Conservation (phyloP, 148 eudicot genomes). For the Diospyros kaki region DNA sequence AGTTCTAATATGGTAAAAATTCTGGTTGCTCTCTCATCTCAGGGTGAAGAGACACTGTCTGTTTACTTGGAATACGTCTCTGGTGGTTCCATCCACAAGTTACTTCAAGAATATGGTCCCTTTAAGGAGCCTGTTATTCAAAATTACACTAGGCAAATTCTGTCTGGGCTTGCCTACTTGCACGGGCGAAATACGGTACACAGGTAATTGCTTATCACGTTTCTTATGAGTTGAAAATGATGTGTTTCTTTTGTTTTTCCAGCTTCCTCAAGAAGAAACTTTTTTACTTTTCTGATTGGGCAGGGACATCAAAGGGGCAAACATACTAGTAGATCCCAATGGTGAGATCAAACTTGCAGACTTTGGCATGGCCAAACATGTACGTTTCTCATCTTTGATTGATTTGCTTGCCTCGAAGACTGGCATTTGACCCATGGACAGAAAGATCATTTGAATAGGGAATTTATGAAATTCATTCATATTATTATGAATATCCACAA, state of each 20-base stretch:
- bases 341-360: constrained; percentile 97
- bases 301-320: constrained; percentile 99
- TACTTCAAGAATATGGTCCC: constrained; percentile 89
- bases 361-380: constrained; percentile 99
- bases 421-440: neutral
- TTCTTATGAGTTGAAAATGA: neutral
- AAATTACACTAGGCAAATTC: constrained; percentile 91
- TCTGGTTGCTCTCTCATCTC: constrained; percentile 3
- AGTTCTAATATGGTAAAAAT: constrained; percentile 5
- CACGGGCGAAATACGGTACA: constrained; percentile 89
- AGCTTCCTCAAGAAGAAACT: neutral
- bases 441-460: neutral
- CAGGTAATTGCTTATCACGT: constrained; percentile 37
- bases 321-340: constrained; percentile 86
- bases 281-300: neutral
- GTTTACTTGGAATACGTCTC: constrained; percentile 92
- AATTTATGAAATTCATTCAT: neutral
- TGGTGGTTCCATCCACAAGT: constrained; percentile 92
- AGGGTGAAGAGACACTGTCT: constrained; percentile 83
- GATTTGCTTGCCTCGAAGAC: too few species aligned
- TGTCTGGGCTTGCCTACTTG: constrained; percentile 76
- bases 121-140: constrained; percentile 89
- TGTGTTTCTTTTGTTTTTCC: neutral
- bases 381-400: constrained; percentile 28
- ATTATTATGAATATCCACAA: neutral